A percentile compares a stretch with the other conserved stretches of the same genome.
Evolutionary conservation across 2,329 filamentous ascomycete species (phyloP).

Genomic region (Ceratocystis huliohia): DNA sequence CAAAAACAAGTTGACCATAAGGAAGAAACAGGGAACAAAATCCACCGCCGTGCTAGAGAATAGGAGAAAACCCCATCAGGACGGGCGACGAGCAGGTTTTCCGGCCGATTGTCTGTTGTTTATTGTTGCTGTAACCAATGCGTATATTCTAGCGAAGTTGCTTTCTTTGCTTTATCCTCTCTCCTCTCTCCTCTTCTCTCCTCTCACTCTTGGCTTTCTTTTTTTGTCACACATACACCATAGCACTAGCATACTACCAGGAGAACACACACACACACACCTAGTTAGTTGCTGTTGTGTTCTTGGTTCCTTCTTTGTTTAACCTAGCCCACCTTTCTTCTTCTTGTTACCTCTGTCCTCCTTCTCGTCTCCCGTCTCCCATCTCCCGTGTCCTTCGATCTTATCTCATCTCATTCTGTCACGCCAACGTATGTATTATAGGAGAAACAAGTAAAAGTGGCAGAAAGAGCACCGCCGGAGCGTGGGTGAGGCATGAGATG

Average conservation of each 20-base stretch:
- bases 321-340: not conserved
- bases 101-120: not conserved
- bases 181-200: not conserved
- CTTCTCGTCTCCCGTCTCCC: not conserved
- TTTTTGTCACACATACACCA: not conserved
- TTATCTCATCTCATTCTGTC: slow-evolving; percentile 1
- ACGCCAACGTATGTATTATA: not conserved
- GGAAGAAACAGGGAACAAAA: slow-evolving; percentile 8
- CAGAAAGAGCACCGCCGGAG: not conserved
- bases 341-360: not conserved
- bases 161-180: not conserved
- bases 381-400: not conserved
- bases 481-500: not conserved
- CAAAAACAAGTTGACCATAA: not conserved
- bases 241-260: too few relatives aligned
- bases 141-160: not conserved
- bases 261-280: too few relatives aligned
- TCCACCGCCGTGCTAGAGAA: not conserved
- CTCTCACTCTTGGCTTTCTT: not conserved
- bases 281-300: not conserved
- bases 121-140: not conserved
- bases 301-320: not conserved
- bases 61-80: not conserved
- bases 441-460: too few relatives aligned
- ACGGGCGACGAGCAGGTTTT: not conserved